phyloP scores from a whole-genome alignment of 2,329 filamentous ascomycete species.

The Epichloe amarillans region DNA sequence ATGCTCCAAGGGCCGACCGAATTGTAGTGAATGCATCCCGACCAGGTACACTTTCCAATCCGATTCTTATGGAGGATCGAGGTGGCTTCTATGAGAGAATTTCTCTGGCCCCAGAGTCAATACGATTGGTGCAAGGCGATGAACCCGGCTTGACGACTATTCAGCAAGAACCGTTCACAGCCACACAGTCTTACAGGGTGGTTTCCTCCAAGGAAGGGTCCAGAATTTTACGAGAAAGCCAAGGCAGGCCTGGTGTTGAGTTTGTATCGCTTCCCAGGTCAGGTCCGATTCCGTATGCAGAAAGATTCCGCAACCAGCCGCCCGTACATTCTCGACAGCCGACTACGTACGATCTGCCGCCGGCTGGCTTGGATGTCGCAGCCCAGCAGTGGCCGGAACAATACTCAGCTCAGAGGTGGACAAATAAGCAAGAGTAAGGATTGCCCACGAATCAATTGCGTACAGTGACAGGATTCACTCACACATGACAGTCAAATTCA shows the following conservation, averaged over 20 bases:
- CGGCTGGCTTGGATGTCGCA: neutral
- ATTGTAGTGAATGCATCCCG: conserved; percentile 19
- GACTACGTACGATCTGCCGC: neutral
- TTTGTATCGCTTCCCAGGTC: conserved; percentile 9
- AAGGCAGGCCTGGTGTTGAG: conserved; percentile 9
- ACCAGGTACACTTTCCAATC: conserved; percentile 18
- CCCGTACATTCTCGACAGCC: neutral
- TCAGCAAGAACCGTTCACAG: conserved; percentile 7
- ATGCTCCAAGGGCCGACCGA: conserved; percentile 12
- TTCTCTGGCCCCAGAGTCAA: conserved; percentile 1
- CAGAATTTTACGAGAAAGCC: conserved; percentile 9
- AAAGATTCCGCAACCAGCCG: neutral
- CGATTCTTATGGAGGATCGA: conserved; percentile 27
- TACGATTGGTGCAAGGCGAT: neutral
- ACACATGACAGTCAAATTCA: neutral
- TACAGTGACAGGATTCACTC: neutral
- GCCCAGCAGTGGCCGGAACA: neutral
- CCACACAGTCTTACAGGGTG: conserved; percentile 6
- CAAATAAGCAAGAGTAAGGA: conserved; percentile 3
- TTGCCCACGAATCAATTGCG: neutral
- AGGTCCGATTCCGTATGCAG: conserved; percentile 1
- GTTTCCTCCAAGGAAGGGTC: conserved; percentile 12
- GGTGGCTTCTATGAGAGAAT: conserved; percentile 25
- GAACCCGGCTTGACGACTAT: neutral
- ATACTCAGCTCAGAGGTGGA: neutral